phyloP scores from a whole-genome alignment of 176 grass and related monocot species.

The bread wheat (Triticum aestivum) region IWGSC_CS_RefSeq_v2.1 NC_057798.1:752011115-752011614 shows the following conservation, averaged over 20 bases:
- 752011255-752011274: too few relatives aligned
- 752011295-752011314: neutral
- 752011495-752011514: conserved; percentile 12
- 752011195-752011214: too few relatives aligned
- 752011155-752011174: too few relatives aligned
- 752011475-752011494: conserved; percentile 43
- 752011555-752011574: conserved; percentile 67
- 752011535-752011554: conserved; percentile 39
- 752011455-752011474: conserved; percentile 65
- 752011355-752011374: neutral
- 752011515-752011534: conserved; percentile 60
- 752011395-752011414: conserved; percentile 34
- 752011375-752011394: neutral
- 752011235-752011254: too few relatives aligned
- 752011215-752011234: too few relatives aligned
- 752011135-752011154: too few relatives aligned
- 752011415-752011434: conserved; percentile 18
- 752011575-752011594: conserved; percentile 84
- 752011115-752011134: too few relatives aligned
- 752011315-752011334: neutral
- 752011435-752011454: conserved; percentile 74
- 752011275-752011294: neutral
- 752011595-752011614: conserved; percentile 57
- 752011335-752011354: conserved; percentile 22
- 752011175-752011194: too few relatives aligned